These are phyloP conservation scores for Cichorium intybus DNA, from an alignment of 140 eudicot species.

Conservation along the genomic window DNA sequence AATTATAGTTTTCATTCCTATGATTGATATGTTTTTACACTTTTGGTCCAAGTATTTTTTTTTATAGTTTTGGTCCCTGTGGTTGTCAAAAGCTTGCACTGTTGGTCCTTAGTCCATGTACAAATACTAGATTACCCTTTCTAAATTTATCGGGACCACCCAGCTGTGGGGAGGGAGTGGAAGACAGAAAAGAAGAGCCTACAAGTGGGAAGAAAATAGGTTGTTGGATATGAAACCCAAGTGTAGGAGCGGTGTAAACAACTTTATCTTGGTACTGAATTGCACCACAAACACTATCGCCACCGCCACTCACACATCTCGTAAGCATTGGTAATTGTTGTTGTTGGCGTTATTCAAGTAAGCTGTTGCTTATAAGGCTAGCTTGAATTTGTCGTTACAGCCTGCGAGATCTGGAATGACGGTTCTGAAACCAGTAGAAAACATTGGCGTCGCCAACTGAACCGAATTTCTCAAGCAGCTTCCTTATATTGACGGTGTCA, in stretches of 20 bases:
- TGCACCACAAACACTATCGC: not conserved
- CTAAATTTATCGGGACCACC: conserved; percentile 14
- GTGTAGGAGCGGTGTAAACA: conserved; percentile 12
- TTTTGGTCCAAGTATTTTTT: too few species aligned
- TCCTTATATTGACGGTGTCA: conserved; percentile 71
- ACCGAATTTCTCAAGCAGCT: conserved; percentile 75
- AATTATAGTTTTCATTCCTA: too few species aligned
- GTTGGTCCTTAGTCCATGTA: too few species aligned
- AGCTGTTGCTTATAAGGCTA: conserved; percentile 21
- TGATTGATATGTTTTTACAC: too few species aligned
- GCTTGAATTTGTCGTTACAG: conserved; percentile 83
- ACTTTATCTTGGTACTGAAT: conserved; percentile 22
- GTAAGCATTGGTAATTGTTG: conserved; percentile 13
- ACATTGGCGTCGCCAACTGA: conserved; percentile 90
- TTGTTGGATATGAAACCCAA: conserved; percentile 28
- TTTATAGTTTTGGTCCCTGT: too few species aligned
- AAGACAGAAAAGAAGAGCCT: conserved; percentile 8
- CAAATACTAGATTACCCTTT: too few species aligned
- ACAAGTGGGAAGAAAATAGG: conserved; percentile 15
- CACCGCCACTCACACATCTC: not conserved
- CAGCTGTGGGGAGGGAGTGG: conserved; percentile 14
- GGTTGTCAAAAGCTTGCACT: too few species aligned
- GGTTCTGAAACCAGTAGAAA: conserved; percentile 96
- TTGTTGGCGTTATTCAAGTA: conserved; percentile 14
- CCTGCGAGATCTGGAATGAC: conserved; percentile 83